phyloP scores from a whole-genome alignment of 345 rosid genomes.

The Brassica incana region DNA sequence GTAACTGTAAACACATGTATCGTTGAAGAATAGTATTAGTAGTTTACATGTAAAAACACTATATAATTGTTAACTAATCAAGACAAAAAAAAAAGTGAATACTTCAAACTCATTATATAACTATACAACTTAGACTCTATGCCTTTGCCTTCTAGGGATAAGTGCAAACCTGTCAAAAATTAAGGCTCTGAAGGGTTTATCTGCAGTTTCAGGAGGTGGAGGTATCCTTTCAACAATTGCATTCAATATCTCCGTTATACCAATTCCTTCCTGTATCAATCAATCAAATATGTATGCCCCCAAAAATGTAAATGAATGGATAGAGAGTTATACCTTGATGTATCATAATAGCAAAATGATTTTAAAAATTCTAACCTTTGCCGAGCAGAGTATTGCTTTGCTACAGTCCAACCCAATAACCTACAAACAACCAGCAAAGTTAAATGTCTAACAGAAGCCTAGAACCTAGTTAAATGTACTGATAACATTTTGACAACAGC shows the following conservation, averaged over 20 bases:
- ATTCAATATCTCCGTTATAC: conserved; percentile 77
- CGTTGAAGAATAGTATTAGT: background rate
- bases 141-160: background rate
- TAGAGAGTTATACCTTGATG: conserved; percentile 1
- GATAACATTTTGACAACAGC: conserved; percentile 1
- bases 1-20: conserved; percentile 57
- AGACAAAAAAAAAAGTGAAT: background rate
- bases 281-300: conserved; percentile 8
- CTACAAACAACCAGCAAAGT: conserved; percentile 42
- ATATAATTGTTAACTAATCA: background rate
- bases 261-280: conserved; percentile 78
- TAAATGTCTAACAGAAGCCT: background rate
- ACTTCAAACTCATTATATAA: background rate
- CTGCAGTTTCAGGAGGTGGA: conserved; percentile 67
- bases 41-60: background rate
- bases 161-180: conserved; percentile 90
- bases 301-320: conserved; percentile 5
- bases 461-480: conserved; percentile 11
- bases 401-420: conserved; percentile 95
- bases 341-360: conserved; percentile 9
- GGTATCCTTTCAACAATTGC: conserved; percentile 83
- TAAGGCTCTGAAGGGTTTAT: conserved; percentile 69
- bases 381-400: conserved; percentile 90
- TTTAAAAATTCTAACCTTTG: conserved; percentile 66
- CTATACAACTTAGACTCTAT: conserved; percentile 13